Evolutionary conservation across 2,329 filamentous ascomycete genomes (phyloP), one percentile per base, ranked within the genome.

Genomic region (Botrytis galanthina): DNA sequence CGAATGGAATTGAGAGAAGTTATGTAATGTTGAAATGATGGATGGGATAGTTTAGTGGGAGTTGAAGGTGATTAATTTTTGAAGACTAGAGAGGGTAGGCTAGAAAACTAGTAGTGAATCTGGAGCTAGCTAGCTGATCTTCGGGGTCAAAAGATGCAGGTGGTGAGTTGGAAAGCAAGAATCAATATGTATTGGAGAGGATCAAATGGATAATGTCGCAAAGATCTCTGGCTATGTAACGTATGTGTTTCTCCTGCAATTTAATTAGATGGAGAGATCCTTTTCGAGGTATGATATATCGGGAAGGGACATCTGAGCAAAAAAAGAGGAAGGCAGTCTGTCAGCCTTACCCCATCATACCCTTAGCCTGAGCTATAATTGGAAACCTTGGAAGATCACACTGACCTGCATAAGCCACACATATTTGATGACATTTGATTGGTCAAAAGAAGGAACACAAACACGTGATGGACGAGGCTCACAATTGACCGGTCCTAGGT

Each of bases 311-410:
- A 29, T 14, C 1, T 8, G 18, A 8, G 26, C 35, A 20, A 54
- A 22, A 29, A 67, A 67, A 39, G 20, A 54, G 18, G 29, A 57
- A 18, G 16, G 3, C 14, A 51, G 8, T 46, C 44, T 51, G 37
- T 26, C 48, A 68, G 66, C 66, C 66, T 57, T 68, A 42, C 66
- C 48, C 48, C 66, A n/a, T 68, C 66, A 29, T 26, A 16, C 2
- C 7, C n/a, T 1, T 6, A 39, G 64, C 26, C 46, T 29, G 46
- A 16, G 12, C 46, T 39, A 39, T 39, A 39, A 14, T 22, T 68
- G 46, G 64, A 29, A 39, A n/a, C n/a, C n/a, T n/a, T n/a, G n/a
- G n/a, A n/a, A 68, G 35, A 29, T 42, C 44, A 2, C 35, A 29
- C 29, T 57, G 0, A 57, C 66, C 64, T 68, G 64, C 64, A 68